Evolutionary conservation across 2,329 filamentous ascomycete species (phyloP), one percentile per base, ranked within the genome.

Genomic region (Fusarium illudens): DNA sequence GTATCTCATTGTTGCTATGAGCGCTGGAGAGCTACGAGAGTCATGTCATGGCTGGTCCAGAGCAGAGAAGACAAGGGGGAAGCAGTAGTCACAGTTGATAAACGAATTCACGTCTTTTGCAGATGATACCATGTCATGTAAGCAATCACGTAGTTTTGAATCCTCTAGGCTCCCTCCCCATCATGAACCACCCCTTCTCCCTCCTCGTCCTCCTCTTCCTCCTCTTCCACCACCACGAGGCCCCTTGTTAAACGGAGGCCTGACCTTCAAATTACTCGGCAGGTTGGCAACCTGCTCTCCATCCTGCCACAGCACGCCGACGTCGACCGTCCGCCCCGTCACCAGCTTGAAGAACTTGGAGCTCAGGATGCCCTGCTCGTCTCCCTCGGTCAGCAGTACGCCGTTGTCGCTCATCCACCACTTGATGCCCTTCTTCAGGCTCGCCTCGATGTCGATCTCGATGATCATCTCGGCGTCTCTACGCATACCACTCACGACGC

Each of bases 371-470:
- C 90, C 92, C 5, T 87, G 79, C 48, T 80, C 86, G 62, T 80
- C 81, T 54, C 81, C 88, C 72, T 88, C 87, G 3, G 87, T 90
- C 67, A 95, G 79, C 65, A 94, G 84, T 9, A 95, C 92, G 2
- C 88, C 90, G 75, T 95, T 95, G 71, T 92, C 90, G 75, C 91
- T 93, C 64, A 88, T 77, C 89, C 92, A 96, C 86, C 94, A 97
- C 74, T 84, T 83, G 67, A 93, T 84, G 6, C 81, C 84, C 56
- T 87, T 88, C 39, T 80, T 80, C 72, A 97, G 75, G 71, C 92
- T 90, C 73, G 82, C 82, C 77, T 83, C 80, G 27, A 97, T 79
- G 79, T 97, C 89, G 59, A 97, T 82, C 79, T 92, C 92, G 27
- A 97, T 85, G 65, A 97, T 75, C 37, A 96, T 80, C 79, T 96